Evolutionary conservation across 2,329 filamentous ascomycete species (phyloP).

Genomic region (Xylaria polymorpha): DNA sequence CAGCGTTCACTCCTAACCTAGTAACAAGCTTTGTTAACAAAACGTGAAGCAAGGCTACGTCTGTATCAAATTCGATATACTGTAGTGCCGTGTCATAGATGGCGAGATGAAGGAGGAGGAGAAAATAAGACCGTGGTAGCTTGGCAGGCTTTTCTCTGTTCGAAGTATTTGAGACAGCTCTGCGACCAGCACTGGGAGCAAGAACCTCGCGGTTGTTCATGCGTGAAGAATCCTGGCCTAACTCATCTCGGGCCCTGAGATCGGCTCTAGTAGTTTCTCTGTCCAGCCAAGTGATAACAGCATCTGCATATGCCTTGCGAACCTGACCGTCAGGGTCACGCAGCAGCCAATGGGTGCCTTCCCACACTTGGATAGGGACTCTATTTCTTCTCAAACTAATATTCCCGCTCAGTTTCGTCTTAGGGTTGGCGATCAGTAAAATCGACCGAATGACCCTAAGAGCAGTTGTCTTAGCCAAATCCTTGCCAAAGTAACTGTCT

Average conservation of each 20-base stretch:
- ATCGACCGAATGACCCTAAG: slow-evolving; percentile 86
- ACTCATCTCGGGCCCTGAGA: slow-evolving; percentile 69
- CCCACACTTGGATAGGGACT: slow-evolving; percentile 87
- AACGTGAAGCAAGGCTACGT: slow-evolving; percentile 81
- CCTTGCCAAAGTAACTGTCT: slow-evolving; percentile 66
- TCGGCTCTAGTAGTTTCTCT: slow-evolving; percentile 79
- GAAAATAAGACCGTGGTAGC: slow-evolving; percentile 73
- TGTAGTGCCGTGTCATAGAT: slow-evolving; percentile 91
- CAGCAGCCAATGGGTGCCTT: slow-evolving; percentile 94
- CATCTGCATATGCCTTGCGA: slow-evolving; percentile 85
- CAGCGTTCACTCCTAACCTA: slow-evolving; percentile 84
- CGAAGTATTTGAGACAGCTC: slow-evolving; percentile 76
- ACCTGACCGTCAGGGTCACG: slow-evolving; percentile 82
- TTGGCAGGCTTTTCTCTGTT: slow-evolving; percentile 67
- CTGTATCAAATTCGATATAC: slow-evolving; percentile 75
- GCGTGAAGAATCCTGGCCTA: slow-evolving; percentile 58
- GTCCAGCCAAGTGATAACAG: slow-evolving; percentile 84
- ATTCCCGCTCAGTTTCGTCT: slow-evolving; percentile 67
- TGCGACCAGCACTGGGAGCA: slow-evolving; percentile 62
- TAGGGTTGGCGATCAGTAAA: slow-evolving; percentile 81
- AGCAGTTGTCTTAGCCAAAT: slow-evolving; percentile 70
- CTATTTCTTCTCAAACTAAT: slow-evolving; percentile 76
- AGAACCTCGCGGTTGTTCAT: slow-evolving; percentile 56
- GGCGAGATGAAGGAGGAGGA: slow-evolving; percentile 84
- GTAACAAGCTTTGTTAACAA: slow-evolving; percentile 79